Evolutionary conservation across 306 rosid species (phyloP), one percentile per base, ranked within the genome.

Genomic region (Rosa rugosa): DNA sequence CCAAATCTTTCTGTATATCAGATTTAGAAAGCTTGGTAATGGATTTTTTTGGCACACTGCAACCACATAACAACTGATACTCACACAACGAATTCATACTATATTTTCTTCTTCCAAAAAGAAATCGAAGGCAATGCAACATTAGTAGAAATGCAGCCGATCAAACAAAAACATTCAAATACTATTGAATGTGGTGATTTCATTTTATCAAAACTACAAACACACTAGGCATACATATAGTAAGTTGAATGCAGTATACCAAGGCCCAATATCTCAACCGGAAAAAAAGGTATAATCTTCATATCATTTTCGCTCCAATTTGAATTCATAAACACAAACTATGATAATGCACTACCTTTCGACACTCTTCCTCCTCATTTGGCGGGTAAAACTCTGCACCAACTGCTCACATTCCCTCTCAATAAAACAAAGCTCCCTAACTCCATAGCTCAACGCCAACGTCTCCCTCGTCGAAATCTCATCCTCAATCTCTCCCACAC

Each of bases 331-430:
- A 81, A 74, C 70, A 65, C 11, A 11, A 56, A 50, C 59, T 50
- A 70, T 44, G 34, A 77, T 34, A 12, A 27, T 69, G 66, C 8
- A 56, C 10, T 67, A 91, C 97, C 98, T 89, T 66, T 87, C 41
- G 18, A 56, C n/a, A 50, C 51, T 71, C 80, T 87, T 91, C 56
- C 71, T 79, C 74, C 81, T 90, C 80, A 88, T 77, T 85, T 88
- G 91, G 50, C 50, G 85, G 45, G 80, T 80, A 79, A 94, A 91
- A 54, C 80, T 80, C 84, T 89, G 84, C 80, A 94, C 95, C 80
- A 91, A 76, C 82, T 86, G 87, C 75, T 86, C 90, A 25, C 97
- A 92, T 76, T 94, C 97, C 87, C 91, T 90, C 88, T 94, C 95
- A 56, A 94, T 88, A 78, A 88, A 94, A 76, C 82, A 69, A 60